phyloP scores from a whole-genome alignment of 768 basidiomycete genomes.

The Termitomyces sp. region DNA sequence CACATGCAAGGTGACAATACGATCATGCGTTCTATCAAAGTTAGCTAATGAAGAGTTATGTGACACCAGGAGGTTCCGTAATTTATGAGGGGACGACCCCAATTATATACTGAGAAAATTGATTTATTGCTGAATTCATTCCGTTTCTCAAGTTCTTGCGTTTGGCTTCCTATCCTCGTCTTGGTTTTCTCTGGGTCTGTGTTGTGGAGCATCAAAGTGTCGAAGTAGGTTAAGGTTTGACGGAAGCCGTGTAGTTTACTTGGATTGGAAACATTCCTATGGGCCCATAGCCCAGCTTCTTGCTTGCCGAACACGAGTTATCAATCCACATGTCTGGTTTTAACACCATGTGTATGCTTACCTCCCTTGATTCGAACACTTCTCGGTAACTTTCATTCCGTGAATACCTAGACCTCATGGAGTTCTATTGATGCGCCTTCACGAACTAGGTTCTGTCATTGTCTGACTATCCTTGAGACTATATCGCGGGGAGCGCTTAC shows the following conservation, averaged over 20 bases:
- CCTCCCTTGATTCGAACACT: neutral
- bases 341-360: neutral
- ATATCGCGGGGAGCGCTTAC: neutral
- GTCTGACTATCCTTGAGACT: neutral
- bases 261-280: neutral
- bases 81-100: neutral
- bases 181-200: neutral
- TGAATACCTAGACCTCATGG: neutral
- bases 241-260: neutral
- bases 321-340: neutral
- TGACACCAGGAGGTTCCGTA: neutral
- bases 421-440: neutral
- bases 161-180: neutral
- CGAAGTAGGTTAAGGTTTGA: neutral
- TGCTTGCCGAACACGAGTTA: neutral
- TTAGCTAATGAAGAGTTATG: neutral
- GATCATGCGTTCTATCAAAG: neutral
- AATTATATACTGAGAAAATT: neutral
- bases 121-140: neutral
- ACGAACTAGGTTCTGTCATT: neutral
- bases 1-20: neutral
- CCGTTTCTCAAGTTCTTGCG: neutral
- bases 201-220: neutral
- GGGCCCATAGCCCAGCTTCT: neutral
- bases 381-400: neutral